Evolutionary conservation across 2,329 filamentous ascomycete genomes (phyloP).

Genomic region (Lasiodiplodia hormozganensis): DNA sequence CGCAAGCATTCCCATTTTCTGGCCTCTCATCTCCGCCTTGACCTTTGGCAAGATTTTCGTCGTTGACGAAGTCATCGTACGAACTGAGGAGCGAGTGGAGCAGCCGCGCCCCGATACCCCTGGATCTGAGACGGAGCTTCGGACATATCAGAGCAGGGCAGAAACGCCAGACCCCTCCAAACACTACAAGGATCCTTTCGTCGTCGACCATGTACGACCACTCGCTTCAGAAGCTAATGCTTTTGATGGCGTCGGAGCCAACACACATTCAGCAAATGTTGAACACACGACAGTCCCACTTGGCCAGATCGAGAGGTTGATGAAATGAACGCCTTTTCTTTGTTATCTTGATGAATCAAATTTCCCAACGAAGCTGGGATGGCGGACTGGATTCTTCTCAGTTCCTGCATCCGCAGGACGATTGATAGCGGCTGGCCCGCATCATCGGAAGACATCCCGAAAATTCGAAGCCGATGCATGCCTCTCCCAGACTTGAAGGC

Average conservation of each 20-base stretch:
- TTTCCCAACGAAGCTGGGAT: not conserved
- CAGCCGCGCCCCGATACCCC: not conserved
- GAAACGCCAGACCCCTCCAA: not conserved
- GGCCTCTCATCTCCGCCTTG: constrained; percentile 43
- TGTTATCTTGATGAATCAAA: not conserved
- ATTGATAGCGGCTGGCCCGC: not conserved
- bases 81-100: constrained; percentile 35
- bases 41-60: constrained; percentile 46
- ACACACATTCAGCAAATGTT: constrained; percentile 6
- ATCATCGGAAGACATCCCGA: not conserved
- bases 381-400: not conserved
- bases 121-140: constrained; percentile 26
- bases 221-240: not conserved
- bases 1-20: constrained; percentile 48
- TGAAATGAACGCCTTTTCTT: not conserved
- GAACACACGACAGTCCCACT: constrained; percentile 21
- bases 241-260: not conserved
- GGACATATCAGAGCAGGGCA: constrained; percentile 8
- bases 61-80: constrained; percentile 47
- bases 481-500: not conserved
- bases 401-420: not conserved
- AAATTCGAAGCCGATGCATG: not conserved
- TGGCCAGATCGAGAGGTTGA: constrained; percentile 18
- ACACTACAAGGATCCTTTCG: constrained; percentile 26
- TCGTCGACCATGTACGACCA: constrained; percentile 13